A percentile compares a stretch with the other conserved stretches of the same genome.
These are phyloP conservation scores for Teratosphaeria viscida DNA, from an alignment of 2,329 filamentous ascomycete species.

Conservation along the genomic window DNA sequence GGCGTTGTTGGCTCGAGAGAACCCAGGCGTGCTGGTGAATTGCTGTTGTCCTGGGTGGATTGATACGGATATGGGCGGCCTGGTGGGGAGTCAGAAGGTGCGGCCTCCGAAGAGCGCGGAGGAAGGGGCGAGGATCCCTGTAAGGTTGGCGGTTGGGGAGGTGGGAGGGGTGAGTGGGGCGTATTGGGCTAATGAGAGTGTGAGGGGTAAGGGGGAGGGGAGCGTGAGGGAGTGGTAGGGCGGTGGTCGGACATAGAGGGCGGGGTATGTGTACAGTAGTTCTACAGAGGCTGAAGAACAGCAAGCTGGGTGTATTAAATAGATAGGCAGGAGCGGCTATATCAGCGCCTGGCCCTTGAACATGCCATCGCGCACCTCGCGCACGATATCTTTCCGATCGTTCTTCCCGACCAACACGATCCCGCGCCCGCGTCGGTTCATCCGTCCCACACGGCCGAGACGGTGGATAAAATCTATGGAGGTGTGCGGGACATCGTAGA, in stretches of 20 bases:
- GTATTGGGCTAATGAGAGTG: constrained; percentile 28
- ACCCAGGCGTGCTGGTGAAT: constrained; percentile 23
- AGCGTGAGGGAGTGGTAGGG: constrained; percentile 23
- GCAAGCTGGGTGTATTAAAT: background rate
- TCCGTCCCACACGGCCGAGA: constrained; percentile 79
- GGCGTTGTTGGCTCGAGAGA: constrained; percentile 21
- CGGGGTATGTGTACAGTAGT: background rate
- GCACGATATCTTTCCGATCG: constrained; percentile 80
- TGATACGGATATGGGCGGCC: constrained; percentile 27
- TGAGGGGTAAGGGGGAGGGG: constrained; percentile 21
- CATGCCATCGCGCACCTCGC: constrained; percentile 74
- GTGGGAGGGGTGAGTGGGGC: constrained; percentile 23
- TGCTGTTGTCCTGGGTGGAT: constrained; percentile 30
- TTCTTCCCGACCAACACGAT: constrained; percentile 84
- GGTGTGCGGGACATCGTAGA: constrained; percentile 96
- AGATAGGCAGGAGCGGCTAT: background rate
- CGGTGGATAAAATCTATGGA: constrained; percentile 98
- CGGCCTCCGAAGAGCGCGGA: constrained; percentile 25
- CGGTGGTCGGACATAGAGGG: constrained; percentile 9
- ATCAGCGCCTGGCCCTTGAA: constrained; percentile 41
- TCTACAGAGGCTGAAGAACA: background rate
- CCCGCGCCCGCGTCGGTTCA: constrained; percentile 80
- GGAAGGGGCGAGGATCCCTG: constrained; percentile 27
- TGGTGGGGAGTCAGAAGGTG: constrained; percentile 14
- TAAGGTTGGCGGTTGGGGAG: constrained; percentile 26